Evolutionary conservation across 2,329 filamentous ascomycete species (phyloP).

Genomic region (Diaporthe longicolla): DNA sequence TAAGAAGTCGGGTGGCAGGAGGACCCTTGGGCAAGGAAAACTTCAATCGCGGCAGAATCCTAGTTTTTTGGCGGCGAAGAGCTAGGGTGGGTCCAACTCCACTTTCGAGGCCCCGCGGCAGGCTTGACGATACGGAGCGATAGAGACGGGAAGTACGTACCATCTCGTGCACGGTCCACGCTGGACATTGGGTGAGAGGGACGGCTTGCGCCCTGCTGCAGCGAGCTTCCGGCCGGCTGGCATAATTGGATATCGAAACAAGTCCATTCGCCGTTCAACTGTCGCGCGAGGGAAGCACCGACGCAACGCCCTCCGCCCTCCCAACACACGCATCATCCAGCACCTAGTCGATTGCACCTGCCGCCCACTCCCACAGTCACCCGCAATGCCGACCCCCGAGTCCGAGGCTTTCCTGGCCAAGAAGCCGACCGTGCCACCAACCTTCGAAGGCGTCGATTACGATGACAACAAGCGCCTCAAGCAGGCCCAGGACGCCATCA

Average conservation of each 20-base stretch:
- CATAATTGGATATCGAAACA: slow-evolving; percentile 38
- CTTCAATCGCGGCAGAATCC: slow-evolving; percentile 30
- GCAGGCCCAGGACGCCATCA: slow-evolving; percentile 84
- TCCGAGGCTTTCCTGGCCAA: slow-evolving; percentile 85
- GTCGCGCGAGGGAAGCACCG: slow-evolving; percentile 35
- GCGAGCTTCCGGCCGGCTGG: slow-evolving; percentile 29
- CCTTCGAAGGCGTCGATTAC: slow-evolving; percentile 90
- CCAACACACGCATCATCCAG: slow-evolving; percentile 15
- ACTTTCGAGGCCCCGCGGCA: slow-evolving; percentile 20
- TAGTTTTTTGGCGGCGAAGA: slow-evolving; percentile 30
- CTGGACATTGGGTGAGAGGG: not conserved
- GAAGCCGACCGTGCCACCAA: slow-evolving; percentile 86
- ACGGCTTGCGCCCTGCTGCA: not conserved
- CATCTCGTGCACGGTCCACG: slow-evolving; percentile 31
- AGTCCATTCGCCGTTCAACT: slow-evolving; percentile 37
- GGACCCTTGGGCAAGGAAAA: slow-evolving; percentile 39
- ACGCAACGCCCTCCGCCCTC: slow-evolving; percentile 25
- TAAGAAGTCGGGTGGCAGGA: slow-evolving; percentile 39
- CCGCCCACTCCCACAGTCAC: slow-evolving; percentile 10
- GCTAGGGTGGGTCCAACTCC: slow-evolving; percentile 29
- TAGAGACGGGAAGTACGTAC: slow-evolving; percentile 14
- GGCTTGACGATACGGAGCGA: slow-evolving; percentile 20
- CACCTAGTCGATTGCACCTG: not conserved
- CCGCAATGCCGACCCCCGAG: slow-evolving; percentile 84
- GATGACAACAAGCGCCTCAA: slow-evolving; percentile 86